Base-by-base conservation (phyloP, 306 rosid genomes). In the Lablab purpureus region DNA sequence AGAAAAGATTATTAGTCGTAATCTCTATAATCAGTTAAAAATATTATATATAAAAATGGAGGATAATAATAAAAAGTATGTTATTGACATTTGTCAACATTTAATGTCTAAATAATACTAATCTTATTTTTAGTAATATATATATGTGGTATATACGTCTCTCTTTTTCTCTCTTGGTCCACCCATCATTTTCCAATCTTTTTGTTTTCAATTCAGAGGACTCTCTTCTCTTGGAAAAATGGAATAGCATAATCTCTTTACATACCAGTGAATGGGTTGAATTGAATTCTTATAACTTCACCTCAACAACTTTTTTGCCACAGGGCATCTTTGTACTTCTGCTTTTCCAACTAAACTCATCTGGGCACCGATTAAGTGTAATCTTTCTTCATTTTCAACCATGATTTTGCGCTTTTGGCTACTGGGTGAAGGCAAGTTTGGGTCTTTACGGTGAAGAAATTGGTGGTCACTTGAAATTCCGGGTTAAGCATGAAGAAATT, bases 401-500 rank as follows among this genome's bases (percentile, higher is more conserved):
- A 50, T 64, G 34, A 73, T 79, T 52, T 15, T 82, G 65, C 23
- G 64, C 64, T 77, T 63, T 25, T 14, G 46, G 27, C 22, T 12
- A 0, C 5, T 76, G 80, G 86, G 68, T 82, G 17, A 60, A 40
- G 22, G 4, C 62, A 63, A 77, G 81, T 69, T 82, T 69, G 76
- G 32, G 55, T 54, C 74, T 80, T 80, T 65, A 30, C 1, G 17
- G 63, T 74, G 83, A 84, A 73, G 37, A 56, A 54, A 18, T 62
- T 79, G 36, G 56, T 67, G 81, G 80, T 81, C 72, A 14, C 74
- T 76, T 81, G 58, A 69, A 63, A 32, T 12, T 30, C 37, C 10
- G 67, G 59, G 45, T 83, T 45, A 81, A 78, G 22, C 25, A 90
- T 87, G 97, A 86, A 78, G 82, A 63, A 7, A 54, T 13, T 46